Conservation (phyloP, 345 rosid species). For the Isatis tinctoria region DNA sequence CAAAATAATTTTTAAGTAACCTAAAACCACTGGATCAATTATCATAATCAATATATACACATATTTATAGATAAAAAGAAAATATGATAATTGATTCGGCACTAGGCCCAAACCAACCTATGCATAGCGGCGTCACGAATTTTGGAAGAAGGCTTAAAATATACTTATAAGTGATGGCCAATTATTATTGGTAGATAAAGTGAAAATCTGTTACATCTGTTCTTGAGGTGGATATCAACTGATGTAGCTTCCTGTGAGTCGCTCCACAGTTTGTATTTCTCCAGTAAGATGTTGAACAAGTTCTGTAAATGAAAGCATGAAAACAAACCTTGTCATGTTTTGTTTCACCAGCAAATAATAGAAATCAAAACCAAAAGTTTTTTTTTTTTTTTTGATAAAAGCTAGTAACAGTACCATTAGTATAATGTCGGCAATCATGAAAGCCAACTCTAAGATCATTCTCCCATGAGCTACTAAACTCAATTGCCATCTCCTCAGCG, state of each 20-base stretch:
- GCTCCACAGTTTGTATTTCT: slow-evolving; percentile 45
- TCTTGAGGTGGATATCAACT: neutral
- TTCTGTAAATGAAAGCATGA: slow-evolving; percentile 34
- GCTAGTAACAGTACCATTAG: slow-evolving; percentile 45
- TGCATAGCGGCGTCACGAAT: too few relatives aligned
- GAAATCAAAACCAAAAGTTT: neutral
- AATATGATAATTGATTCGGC: too few relatives aligned
- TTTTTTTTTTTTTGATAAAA: neutral
- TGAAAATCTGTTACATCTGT: neutral
- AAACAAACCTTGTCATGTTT: neutral
- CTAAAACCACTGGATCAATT: too few relatives aligned
- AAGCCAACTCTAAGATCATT: slow-evolving; percentile 57
- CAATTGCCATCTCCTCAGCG: slow-evolving; percentile 44
- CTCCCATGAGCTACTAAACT: slow-evolving; percentile 54
- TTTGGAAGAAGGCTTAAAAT: too few relatives aligned
- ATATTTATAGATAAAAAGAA: too few relatives aligned
- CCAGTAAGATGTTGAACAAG: slow-evolving; percentile 79
- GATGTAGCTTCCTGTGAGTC: slow-evolving; percentile 29
- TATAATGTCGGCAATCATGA: slow-evolving; percentile 75
- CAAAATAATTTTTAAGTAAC: too few relatives aligned
- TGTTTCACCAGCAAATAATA: neutral
- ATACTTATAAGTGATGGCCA: neutral
- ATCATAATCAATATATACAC: too few relatives aligned
- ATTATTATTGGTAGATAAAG: neutral
- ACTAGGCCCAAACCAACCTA: too few relatives aligned